Conservation (phyloP, 163 green algal genomes). For the Smithsoniella earleae region DNA sequence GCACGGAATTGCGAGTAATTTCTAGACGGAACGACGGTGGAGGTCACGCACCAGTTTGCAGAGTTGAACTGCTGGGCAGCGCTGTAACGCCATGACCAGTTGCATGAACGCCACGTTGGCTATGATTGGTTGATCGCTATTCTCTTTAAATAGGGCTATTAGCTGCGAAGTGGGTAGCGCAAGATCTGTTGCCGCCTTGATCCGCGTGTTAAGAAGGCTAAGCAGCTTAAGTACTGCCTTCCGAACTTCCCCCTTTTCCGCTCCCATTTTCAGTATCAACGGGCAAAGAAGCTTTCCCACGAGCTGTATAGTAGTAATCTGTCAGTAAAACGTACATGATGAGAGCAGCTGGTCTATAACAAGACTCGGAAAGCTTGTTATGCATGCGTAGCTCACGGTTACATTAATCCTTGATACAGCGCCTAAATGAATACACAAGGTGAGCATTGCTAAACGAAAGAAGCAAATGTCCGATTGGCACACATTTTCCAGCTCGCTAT, state of each 20-base stretch:
- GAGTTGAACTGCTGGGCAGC: background rate
- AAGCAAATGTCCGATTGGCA: no score
- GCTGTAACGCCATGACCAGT: conserved; percentile 19
- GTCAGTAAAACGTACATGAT: no score
- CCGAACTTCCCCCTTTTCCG: background rate
- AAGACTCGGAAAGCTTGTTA: no score
- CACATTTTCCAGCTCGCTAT: conserved; percentile 1
- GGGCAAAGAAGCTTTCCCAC: conserved; percentile 25
- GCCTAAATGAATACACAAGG: background rate
- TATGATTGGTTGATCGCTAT: background rate
- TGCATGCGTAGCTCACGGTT: background rate
- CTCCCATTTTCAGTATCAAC: conserved; percentile 22
- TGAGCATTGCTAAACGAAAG: background rate
- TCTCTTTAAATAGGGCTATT: background rate
- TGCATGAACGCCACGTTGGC: conserved; percentile 17
- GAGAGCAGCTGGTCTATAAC: no score
- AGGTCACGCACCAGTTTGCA: background rate
- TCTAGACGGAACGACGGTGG: background rate
- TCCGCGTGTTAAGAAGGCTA: background rate
- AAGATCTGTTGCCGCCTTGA: background rate
- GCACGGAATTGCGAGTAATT: background rate
- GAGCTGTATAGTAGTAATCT: conserved; percentile 2
- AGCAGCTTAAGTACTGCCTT: background rate
- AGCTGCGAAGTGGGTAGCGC: background rate
- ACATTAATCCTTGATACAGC: background rate